phyloP scores from a whole-genome alignment of 2,329 filamentous ascomycete genomes.

The Lojkania enalia region DNA sequence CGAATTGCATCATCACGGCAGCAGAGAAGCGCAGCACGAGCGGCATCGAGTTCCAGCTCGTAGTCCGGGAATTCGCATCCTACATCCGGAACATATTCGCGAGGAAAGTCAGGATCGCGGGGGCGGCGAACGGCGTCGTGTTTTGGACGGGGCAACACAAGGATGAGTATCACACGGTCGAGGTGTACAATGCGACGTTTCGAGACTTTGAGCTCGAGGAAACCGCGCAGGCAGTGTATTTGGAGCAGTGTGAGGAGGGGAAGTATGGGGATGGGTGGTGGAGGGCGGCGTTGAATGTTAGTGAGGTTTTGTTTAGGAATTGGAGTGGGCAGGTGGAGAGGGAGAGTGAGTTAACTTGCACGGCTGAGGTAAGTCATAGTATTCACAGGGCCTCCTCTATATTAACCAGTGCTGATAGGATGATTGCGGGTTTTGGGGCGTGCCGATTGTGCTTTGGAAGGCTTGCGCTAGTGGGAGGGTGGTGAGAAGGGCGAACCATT shows the following conservation, averaged over 20 bases:
- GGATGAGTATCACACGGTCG: constrained; percentile 1
- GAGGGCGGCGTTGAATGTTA: constrained; percentile 9
- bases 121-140: constrained; percentile 14
- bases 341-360: constrained; percentile 12
- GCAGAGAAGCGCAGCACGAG: constrained; percentile 7
- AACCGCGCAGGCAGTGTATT: constrained; percentile 8
- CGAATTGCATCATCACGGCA: constrained; percentile 8
- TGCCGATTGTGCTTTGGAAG: too few species aligned
- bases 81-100: constrained; percentile 18
- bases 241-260: constrained; percentile 6
- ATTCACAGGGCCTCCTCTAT: too few species aligned
- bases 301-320: constrained; percentile 8
- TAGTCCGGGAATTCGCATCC: background rate
- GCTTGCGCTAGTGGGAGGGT: too few species aligned
- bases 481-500: too few species aligned
- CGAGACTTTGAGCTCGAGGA: constrained; percentile 11
- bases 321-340: constrained; percentile 12
- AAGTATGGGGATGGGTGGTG: too few species aligned
- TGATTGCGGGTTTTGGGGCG: too few species aligned
- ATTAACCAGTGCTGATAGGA: too few species aligned
- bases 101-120: constrained; percentile 7
- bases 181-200: constrained; percentile 20
- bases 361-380: too few species aligned
- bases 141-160: constrained; percentile 4
- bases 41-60: background rate